Conservation (phyloP, 2,329 filamentous ascomycete species). For the Penicillium sp. region DNA sequence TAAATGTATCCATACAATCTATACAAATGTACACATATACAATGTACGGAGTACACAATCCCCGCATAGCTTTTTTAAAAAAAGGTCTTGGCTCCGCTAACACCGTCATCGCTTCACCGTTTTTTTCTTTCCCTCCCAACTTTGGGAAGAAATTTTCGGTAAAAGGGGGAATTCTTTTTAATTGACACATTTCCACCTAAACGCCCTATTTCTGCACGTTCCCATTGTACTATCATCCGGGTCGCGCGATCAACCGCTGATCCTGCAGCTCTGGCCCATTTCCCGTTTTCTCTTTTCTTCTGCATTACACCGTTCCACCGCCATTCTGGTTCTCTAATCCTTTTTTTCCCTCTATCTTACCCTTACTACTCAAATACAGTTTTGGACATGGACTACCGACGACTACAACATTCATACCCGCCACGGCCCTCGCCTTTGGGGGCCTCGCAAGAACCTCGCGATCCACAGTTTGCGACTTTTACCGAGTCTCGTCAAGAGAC, state of each 20-base stretch:
- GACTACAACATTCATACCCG: constrained; percentile 30
- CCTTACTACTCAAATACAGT: constrained; percentile 1
- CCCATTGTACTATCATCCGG: constrained; percentile 18
- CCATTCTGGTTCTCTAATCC: constrained; percentile 6
- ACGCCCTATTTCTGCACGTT: constrained; percentile 12
- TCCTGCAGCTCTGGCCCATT: constrained; percentile 14
- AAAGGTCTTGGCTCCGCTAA: constrained; percentile 21
- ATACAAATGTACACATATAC: background rate
- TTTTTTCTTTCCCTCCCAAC: constrained; percentile 19
- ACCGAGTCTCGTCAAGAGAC: constrained; percentile 22
- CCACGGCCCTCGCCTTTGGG: constrained; percentile 34
- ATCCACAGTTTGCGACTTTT: constrained; percentile 25
- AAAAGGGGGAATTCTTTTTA: background rate
- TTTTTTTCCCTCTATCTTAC: background rate
- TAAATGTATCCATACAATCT: constrained; percentile 9
- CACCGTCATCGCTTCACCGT: constrained; percentile 23
- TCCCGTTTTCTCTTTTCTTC: background rate
- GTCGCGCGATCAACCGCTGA: constrained; percentile 24
- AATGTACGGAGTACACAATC: constrained; percentile 1
- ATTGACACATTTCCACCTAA: background rate
- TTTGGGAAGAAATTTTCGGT: constrained; percentile 1
- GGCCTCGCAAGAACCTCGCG: constrained; percentile 28
- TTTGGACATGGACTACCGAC: constrained; percentile 28
- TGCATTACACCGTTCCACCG: constrained; percentile 14
- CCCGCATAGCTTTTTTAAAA: constrained; percentile 12